These are phyloP conservation scores for Beauveria australis DNA, from an alignment of 2,329 filamentous ascomycete genomes.

Conservation along the genomic window DNA sequence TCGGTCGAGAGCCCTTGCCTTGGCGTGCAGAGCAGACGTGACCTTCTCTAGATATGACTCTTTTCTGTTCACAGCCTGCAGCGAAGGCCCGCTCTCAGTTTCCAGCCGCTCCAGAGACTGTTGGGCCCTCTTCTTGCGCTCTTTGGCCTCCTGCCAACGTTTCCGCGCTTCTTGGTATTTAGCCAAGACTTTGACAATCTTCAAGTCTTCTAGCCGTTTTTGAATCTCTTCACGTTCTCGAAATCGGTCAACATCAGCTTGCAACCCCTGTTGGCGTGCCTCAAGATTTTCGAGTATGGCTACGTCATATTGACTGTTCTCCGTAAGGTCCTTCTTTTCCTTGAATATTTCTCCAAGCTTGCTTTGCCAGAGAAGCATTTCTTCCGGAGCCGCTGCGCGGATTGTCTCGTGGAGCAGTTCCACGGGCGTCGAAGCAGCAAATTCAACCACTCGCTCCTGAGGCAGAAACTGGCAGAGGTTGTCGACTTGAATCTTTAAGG, in stretches of 20 bases:
- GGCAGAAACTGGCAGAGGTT: constrained; percentile 96
- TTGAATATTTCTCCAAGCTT: constrained; percentile 63
- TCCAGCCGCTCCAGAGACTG: constrained; percentile 53
- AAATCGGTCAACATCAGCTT: constrained; percentile 75
- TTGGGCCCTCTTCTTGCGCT: constrained; percentile 44
- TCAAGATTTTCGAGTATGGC: constrained; percentile 62
- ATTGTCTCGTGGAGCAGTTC: constrained; percentile 80
- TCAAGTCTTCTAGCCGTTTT: constrained; percentile 54
- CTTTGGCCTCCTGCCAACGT: constrained; percentile 43
- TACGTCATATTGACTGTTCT: constrained; percentile 47
- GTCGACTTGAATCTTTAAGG: constrained; percentile 87
- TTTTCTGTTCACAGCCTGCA: constrained; percentile 63
- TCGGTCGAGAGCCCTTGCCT: constrained; percentile 44
- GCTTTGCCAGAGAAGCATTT: constrained; percentile 74
- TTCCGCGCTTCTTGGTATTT: constrained; percentile 51
- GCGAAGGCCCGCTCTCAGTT: constrained; percentile 52
- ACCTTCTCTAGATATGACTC: constrained; percentile 55
- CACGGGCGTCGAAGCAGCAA: constrained; percentile 73
- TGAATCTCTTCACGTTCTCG: constrained; percentile 65
- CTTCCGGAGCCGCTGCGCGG: constrained; percentile 71
- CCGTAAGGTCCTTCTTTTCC: constrained; percentile 55
- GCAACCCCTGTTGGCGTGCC: constrained; percentile 62
- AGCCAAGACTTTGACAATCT: constrained; percentile 57
- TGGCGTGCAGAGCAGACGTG: constrained; percentile 43
- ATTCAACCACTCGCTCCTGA: constrained; percentile 92